Conservation (phyloP, 139 green algal genomes). For the Picochlorum sp. region DNA sequence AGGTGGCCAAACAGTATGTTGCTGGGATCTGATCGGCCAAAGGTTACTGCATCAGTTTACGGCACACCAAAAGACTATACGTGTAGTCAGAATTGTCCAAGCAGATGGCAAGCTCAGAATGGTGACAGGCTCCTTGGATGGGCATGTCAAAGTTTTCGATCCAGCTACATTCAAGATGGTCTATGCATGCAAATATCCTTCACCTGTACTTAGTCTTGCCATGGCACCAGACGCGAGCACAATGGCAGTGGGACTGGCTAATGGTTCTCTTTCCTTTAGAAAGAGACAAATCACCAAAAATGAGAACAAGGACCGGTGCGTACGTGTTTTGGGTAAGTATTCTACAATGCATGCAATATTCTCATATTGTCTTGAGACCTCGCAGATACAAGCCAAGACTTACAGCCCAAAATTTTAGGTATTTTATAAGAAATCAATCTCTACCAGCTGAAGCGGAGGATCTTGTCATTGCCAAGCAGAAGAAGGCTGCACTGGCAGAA, state of each 20-base stretch:
- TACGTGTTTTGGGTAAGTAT: too few relatives aligned
- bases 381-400: conserved; percentile 31
- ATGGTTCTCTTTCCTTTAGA: conserved; percentile 57
- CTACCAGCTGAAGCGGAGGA: conserved; percentile 41
- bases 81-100: conserved; percentile 43
- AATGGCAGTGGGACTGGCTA: conserved; percentile 79
- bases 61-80: conserved; percentile 94
- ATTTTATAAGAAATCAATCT: conserved; percentile 69
- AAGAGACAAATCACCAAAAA: conserved; percentile 18
- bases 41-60: conserved; percentile 52
- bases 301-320: background rate
- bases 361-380: background rate
- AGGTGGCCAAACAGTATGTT: conserved; percentile 60
- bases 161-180: conserved; percentile 63
- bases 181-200: conserved; percentile 65
- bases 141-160: conserved; percentile 91
- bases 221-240: conserved; percentile 48
- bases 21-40: conserved; percentile 81
- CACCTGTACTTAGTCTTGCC: conserved; percentile 60
- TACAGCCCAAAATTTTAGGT: conserved; percentile 62
- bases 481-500: conserved; percentile 32
- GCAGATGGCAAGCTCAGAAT: conserved; percentile 54
- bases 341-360: too few relatives aligned
- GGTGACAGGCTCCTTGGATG: conserved; percentile 80
- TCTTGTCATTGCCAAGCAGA: conserved; percentile 32